Conservation (phyloP, 441 rosid genomes). For the Euphorbia corollata region DNA sequence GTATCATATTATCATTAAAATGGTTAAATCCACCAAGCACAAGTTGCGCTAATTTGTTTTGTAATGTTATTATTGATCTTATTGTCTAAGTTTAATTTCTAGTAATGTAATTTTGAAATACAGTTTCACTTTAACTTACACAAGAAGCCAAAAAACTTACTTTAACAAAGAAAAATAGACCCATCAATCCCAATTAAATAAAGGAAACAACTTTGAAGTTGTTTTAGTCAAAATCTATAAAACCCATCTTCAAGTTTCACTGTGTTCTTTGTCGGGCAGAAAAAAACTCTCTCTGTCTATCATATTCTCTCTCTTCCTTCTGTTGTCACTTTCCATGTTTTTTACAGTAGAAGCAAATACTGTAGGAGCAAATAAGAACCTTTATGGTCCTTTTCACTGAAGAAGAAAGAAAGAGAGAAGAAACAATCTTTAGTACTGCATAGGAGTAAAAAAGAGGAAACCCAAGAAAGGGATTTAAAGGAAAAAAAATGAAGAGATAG, state of each 20-base stretch:
- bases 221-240: constrained; percentile 29
- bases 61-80: neutral
- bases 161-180: neutral
- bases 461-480: constrained; percentile 15
- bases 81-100: constrained; percentile 16
- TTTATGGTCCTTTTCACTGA: neutral
- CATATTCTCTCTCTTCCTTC: constrained; percentile 17
- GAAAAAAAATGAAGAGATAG: constrained; percentile 15
- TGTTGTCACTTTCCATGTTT: constrained; percentile 17
- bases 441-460: constrained; percentile 19
- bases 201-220: constrained; percentile 3
- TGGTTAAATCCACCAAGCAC: neutral
- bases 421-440: neutral
- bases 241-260: constrained; percentile 34
- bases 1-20: neutral
- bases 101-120: neutral
- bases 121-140: constrained; percentile 18
- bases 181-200: neutral
- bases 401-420: neutral
- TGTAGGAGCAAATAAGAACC: neutral
- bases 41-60: neutral
- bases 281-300: constrained; percentile 16
- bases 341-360: constrained; percentile 12
- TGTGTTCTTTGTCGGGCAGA: constrained; percentile 52
- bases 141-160: constrained; percentile 21